Conservation (phyloP, 345 rosid species). For the Psidium guajava region DNA sequence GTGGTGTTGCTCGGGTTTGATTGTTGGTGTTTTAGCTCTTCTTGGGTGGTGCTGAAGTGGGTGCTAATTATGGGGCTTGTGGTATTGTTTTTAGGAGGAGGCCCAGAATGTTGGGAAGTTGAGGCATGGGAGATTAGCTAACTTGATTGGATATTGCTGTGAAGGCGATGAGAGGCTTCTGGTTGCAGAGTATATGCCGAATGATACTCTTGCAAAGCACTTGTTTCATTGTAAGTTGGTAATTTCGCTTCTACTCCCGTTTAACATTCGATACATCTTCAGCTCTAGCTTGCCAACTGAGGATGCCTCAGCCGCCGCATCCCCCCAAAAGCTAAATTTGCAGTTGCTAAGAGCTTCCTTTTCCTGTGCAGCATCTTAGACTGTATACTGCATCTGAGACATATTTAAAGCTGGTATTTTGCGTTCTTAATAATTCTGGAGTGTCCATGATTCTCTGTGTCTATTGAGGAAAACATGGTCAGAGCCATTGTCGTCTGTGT, state of each 20-base stretch:
- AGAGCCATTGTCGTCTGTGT: neutral
- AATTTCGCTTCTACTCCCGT: neutral
- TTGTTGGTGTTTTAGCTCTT: neutral
- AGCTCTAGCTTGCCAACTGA: neutral
- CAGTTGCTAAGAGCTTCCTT: neutral
- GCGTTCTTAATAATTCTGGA: neutral
- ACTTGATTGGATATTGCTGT: slow-evolving; percentile 94
- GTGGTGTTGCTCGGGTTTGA: neutral
- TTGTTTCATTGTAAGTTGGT: slow-evolving; percentile 69
- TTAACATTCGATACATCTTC: neutral
- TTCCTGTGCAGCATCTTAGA: neutral
- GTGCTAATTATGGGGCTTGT: neutral
- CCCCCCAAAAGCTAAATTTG: neutral
- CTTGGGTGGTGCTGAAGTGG: neutral
- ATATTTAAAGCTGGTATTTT: neutral
- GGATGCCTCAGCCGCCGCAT: neutral
- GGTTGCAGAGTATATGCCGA: slow-evolving; percentile 96
- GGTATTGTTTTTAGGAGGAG: slow-evolving; percentile 50
- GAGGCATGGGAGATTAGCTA: slow-evolving; percentile 73
- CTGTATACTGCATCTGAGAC: neutral
- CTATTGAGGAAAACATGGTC: neutral
- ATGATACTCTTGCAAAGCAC: slow-evolving; percentile 95
- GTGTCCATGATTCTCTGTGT: neutral
- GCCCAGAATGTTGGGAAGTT: slow-evolving; percentile 87
- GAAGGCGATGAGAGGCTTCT: slow-evolving; percentile 97